Evolutionary conservation across 768 basidiomycete species (phyloP).

Genomic region (Pulveroboletus frians): DNA sequence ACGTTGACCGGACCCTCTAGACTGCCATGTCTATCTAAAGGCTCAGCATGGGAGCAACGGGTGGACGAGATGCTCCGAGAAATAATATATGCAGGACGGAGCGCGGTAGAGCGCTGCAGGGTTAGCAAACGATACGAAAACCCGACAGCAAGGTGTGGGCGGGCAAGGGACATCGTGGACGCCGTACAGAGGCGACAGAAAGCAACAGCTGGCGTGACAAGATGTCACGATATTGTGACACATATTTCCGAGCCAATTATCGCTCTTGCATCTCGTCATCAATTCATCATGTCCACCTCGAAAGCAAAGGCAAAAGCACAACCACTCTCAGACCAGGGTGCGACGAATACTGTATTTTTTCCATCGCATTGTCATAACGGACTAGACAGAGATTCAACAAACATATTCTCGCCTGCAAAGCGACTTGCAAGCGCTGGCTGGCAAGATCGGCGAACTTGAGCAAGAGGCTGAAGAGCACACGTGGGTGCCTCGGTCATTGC

Average conservation of each 20-base stretch:
- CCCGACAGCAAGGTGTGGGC: constrained; percentile 47
- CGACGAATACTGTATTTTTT: constrained; percentile 14
- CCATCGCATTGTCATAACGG: constrained; percentile 34
- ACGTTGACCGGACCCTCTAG: constrained; percentile 24
- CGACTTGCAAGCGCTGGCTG: constrained; percentile 86
- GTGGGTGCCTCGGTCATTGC: constrained; percentile 42
- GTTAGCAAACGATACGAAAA: constrained; percentile 42
- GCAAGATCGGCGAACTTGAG: constrained; percentile 95
- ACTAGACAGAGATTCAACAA: constrained; percentile 77
- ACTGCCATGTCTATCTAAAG: constrained; percentile 9
- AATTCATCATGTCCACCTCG: constrained; percentile 40
- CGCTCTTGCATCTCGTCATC: constrained; percentile 11
- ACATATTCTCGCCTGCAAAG: constrained; percentile 77
- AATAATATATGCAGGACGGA: constrained; percentile 37
- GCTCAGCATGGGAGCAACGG: constrained; percentile 20
- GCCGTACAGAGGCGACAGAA: constrained; percentile 9
- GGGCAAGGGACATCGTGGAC: constrained; percentile 53
- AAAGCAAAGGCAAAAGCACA: constrained; percentile 58
- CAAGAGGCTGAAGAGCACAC: constrained; percentile 93
- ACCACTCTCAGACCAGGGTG: constrained; percentile 69
- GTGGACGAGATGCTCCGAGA: constrained; percentile 38
- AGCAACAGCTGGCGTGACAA: constrained; percentile 24
- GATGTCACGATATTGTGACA: constrained; percentile 25
- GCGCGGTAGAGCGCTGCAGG: constrained; percentile 22
- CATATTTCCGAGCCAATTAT: constrained; percentile 24